Evolutionary conservation across 345 rosid genomes (phyloP).

Genomic region (Citrus maxima): DNA sequence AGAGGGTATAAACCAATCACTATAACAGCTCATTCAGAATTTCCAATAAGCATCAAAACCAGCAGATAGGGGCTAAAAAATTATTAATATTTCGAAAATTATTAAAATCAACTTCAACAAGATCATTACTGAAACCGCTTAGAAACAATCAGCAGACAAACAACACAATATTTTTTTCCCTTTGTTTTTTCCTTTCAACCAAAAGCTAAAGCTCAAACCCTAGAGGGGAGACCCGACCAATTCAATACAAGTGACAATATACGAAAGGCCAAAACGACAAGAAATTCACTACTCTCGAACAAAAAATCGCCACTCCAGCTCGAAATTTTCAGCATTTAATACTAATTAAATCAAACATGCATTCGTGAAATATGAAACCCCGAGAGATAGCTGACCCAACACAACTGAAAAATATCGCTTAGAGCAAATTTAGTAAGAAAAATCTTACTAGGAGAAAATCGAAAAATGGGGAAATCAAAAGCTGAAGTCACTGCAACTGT

Average conservation of each 20-base stretch:
- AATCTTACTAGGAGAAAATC: conserved; percentile 16
- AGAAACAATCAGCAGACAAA: neutral
- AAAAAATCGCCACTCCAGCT: neutral
- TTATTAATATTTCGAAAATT: neutral
- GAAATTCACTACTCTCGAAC: neutral
- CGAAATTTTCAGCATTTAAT: neutral
- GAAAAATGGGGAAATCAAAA: conserved; percentile 12
- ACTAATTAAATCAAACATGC: conserved; percentile 1
- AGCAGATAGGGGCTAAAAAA: no score
- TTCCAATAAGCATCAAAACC: neutral
- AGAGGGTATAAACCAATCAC: neutral
- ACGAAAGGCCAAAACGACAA: conserved; percentile 1
- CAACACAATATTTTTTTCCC: neutral
- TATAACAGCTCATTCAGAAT: neutral
- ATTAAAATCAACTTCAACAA: neutral
- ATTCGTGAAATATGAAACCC: neutral
- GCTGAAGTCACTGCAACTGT: neutral
- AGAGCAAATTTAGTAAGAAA: neutral
- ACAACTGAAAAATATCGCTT: neutral
- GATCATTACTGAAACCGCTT: neutral
- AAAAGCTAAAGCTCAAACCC: conserved; percentile 6
- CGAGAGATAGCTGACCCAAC: neutral
- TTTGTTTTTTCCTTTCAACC: neutral
- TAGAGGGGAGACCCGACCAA: neutral
- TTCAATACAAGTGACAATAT: neutral